phyloP scores from a whole-genome alignment of 2,329 filamentous ascomycete genomes.

The Sporothrix schenckii region DNA sequence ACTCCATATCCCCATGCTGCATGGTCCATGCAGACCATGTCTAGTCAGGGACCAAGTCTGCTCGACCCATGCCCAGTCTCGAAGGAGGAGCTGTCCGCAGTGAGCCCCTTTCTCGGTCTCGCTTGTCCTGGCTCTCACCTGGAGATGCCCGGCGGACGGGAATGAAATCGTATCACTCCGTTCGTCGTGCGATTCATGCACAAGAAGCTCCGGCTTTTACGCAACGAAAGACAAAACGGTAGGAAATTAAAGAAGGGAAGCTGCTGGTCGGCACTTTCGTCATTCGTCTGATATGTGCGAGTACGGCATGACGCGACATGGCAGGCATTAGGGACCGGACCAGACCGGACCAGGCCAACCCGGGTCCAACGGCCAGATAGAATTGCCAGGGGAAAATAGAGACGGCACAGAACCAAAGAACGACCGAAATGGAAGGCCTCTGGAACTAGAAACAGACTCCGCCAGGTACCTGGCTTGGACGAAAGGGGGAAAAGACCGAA shows the following conservation, averaged over 20 bases:
- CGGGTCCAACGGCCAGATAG: too few species aligned
- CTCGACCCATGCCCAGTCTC: constrained; percentile 1
- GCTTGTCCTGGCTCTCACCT: neutral
- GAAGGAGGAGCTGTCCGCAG: neutral
- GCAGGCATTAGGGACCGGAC: too few species aligned
- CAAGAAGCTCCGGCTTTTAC: too few species aligned
- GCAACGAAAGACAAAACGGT: too few species aligned
- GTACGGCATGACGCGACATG: too few species aligned
- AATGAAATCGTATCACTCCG: too few species aligned
- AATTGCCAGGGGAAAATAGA: neutral
- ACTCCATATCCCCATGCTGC: constrained; percentile 15
- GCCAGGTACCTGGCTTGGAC: constrained; percentile 6
- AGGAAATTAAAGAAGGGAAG: neutral
- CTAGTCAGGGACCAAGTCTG: constrained; percentile 1
- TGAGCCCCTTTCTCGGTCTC: neutral
- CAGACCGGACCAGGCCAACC: too few species aligned
- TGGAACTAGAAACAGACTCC: neutral
- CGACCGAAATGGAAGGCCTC: neutral
- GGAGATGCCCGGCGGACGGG: neutral
- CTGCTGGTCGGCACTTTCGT: neutral
- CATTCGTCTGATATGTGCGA: constrained; percentile 21
- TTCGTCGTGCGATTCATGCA: neutral
- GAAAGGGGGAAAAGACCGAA: constrained; percentile 10
- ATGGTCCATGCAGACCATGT: constrained; percentile 12
- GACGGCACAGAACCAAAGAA: neutral